Evolutionary conservation across 2,329 filamentous ascomycete genomes (phyloP).

Genomic region (Ceratocystis lukuohia): DNA sequence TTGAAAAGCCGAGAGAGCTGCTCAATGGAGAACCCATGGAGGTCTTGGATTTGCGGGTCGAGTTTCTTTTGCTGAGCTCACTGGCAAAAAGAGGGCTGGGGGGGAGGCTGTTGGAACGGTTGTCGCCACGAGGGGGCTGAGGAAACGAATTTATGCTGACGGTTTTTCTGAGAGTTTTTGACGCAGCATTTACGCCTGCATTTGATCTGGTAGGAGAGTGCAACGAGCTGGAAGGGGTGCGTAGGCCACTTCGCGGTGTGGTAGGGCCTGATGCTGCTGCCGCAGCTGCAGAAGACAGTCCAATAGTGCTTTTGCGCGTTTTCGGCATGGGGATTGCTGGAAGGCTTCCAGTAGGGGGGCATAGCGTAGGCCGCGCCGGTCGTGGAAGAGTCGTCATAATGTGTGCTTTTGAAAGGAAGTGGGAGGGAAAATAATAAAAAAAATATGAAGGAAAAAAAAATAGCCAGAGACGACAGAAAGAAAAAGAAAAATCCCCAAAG

Average conservation of each 20-base stretch:
- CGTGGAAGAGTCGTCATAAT: conserved; percentile 51
- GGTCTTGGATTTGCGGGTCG: conserved; percentile 41
- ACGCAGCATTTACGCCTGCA: conserved; percentile 43
- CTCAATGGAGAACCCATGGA: conserved; percentile 40
- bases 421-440: not conserved
- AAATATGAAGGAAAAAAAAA: not conserved
- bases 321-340: conserved; percentile 63
- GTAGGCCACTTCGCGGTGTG: conserved; percentile 44
- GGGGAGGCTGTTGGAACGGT: conserved; percentile 46
- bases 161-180: conserved; percentile 66
- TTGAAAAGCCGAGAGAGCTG: conserved; percentile 59
- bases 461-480: not conserved
- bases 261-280: conserved; percentile 32
- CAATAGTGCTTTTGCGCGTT: conserved; percentile 52
- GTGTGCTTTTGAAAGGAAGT: conserved; percentile 20
- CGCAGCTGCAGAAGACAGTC: conserved; percentile 27
- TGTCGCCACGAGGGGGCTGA: conserved; percentile 62
- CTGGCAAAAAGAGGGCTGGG: conserved; percentile 46
- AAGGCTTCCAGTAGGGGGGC: conserved; percentile 57
- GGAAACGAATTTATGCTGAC: conserved; percentile 92
- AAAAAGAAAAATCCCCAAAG: not conserved
- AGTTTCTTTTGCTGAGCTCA: conserved; percentile 28
- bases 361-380: conserved; percentile 52
- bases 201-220: conserved; percentile 40
- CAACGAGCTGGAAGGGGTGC: conserved; percentile 43